Evolutionary conservation across 805 yeast species (phyloP), one percentile per base, ranked within the genome.

Genomic region (Barnettozyma wickerhamii): DNA sequence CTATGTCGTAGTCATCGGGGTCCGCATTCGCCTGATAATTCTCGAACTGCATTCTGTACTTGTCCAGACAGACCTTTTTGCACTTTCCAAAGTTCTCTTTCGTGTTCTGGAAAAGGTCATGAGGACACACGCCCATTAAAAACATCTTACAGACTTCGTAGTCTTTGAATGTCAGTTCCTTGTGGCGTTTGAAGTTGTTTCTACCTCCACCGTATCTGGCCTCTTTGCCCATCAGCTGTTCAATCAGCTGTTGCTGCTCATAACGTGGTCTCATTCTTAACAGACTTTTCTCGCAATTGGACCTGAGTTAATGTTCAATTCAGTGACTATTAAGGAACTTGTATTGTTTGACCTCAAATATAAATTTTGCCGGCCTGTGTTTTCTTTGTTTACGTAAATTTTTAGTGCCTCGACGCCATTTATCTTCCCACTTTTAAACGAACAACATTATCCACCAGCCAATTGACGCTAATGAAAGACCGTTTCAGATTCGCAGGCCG

Each of bases 71-170:
- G 15, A 81, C 62, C 49, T 72, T 74, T 0, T 87, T 86, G 57
- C 98, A 90, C 44, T 72, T 71, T 2, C 96, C 96, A 47, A 85
- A 62, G 55, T 84, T 86, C 55, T 83, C 84, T 58, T 88, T 89
- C 10, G 96, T 86, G 6, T 87, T 86, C 10, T 72, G 71, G 55
- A 90, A 85, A 35, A 89, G 59, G 48, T 89, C 96, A 58, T 84
- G 81, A 0, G 95, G 91, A 52, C 98, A 90, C 7, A 76, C 74
- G 0, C 93, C 96, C 13, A 87, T 86, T n/a, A 90, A 60, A 57
- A 81, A 90, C 15, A 84, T 69, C 57, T 84, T 84, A 62, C 98
- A 90, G 6, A 88, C 79, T 33, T 77, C 67, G 12, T 77, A 71
- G 39, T 79, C 81, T 27, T 64, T 62, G 37, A 81, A 59, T 38